Base-by-base conservation (phyloP, 1,284 basidiomycete genomes). In the Leccinum pachyderme region DNA sequence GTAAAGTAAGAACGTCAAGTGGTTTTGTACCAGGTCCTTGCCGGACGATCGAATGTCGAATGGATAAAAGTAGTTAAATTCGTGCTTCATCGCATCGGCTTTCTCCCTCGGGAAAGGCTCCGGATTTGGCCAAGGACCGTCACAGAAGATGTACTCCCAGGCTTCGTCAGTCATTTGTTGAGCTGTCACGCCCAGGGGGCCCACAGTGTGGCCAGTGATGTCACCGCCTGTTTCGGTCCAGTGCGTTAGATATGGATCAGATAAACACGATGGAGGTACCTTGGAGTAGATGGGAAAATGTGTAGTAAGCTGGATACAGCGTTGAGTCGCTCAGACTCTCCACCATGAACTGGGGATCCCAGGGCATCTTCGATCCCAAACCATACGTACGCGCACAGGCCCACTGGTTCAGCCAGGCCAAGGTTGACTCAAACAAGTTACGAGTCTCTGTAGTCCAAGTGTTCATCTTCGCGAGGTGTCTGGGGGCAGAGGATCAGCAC, bases 261-360 rank as follows among this genome's bases (percentile, higher is more conserved):
- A 29, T 2, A 32, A 51, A 31, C 44, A 15, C 4, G 1, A 9
- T 18, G 7, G 12, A 11, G 82, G 28, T 62, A 89, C 92, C 83
- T 65, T 98, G 95, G 57, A 98, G 77, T 32, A 95, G 76, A 72
- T 97, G 87, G 7, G 95, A 85, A 57, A 99, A 83, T 6, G 97
- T 98, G 77, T 99, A 99, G 77, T 98, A 99, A 32, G 91, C 83
- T 95, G 98, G 98, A 78, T 99, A 99, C 72, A 99, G 91, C 28
- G 97, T 99, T 12, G 96, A 98, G 74, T 99, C 97, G 63, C 91
- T 95, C 69, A 99, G 75, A 66, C 92, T 95, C 75, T 99, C 97
- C 50, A 99, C 95, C 66, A 99, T 81, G 83, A 96, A 98, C 54
- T 93, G 87, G 13, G 87, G 91, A 71, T 99, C 96, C 95, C 96